Evolutionary conservation across 2,329 filamentous ascomycete genomes (phyloP).

Genomic region (Capronia coronata): DNA sequence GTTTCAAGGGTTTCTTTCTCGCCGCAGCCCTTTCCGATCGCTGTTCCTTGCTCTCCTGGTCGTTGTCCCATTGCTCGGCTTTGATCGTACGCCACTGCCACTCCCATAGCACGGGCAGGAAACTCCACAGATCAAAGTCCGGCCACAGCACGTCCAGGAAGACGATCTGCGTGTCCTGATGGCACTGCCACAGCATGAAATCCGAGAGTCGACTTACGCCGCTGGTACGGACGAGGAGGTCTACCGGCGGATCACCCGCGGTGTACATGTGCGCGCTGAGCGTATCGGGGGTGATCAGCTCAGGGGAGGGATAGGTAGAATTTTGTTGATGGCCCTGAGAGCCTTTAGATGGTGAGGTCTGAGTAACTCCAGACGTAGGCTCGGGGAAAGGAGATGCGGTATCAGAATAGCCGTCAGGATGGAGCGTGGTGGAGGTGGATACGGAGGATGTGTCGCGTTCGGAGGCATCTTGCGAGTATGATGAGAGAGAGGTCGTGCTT

Average conservation of each 20-base stretch:
- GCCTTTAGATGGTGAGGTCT: background rate
- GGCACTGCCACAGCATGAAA: slow-evolving; percentile 98
- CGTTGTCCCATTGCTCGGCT: background rate
- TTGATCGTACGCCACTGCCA: slow-evolving; percentile 62
- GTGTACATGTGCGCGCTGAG: slow-evolving; percentile 85
- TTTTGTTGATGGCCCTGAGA: background rate
- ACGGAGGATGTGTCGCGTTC: slow-evolving; percentile 19
- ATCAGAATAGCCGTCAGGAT: slow-evolving; percentile 7
- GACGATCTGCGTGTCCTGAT: slow-evolving; percentile 84
- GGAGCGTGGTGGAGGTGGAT: slow-evolving; percentile 15
- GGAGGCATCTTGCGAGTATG: slow-evolving; percentile 12
- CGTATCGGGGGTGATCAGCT: slow-evolving; percentile 77
- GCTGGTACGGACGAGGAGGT: slow-evolving; percentile 85
- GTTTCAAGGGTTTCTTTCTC: too few species aligned
- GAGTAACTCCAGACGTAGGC: background rate
- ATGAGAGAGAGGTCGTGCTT: slow-evolving; percentile 27
- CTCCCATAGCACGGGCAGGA: slow-evolving; percentile 84
- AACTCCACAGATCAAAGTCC: slow-evolving; percentile 89
- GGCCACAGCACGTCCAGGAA: slow-evolving; percentile 93
- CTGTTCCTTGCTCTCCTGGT: background rate
- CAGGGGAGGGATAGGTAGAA: slow-evolving; percentile 61
- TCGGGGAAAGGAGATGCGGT: background rate
- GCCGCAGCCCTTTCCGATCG: too few species aligned
- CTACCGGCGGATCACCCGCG: slow-evolving; percentile 73
- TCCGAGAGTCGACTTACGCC: slow-evolving; percentile 89